Evolutionary conservation across 306 rosid species (phyloP), one percentile per base, ranked within the genome.

Genomic region (Acacia melanoxylon): DNA sequence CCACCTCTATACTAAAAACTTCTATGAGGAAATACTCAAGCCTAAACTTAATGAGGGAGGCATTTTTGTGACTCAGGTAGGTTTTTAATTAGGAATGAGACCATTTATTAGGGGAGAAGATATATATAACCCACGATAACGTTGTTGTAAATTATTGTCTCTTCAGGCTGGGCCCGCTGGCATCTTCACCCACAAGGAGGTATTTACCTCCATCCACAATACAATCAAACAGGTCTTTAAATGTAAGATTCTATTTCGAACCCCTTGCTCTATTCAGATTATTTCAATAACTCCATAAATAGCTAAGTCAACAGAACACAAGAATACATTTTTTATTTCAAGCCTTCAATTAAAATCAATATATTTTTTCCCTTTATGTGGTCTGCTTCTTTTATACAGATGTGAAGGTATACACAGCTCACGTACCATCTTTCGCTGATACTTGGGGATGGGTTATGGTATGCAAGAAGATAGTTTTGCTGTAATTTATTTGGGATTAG

Each of bases 361-460:
- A 37, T 5, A 25, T 58, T 25, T 16, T 65, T 52, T 79, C 68
- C 65, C 24, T 14, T 25, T 3, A 73, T 27, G 52, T 37, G 15
- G 0, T 74, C 27, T 54, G 35, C 35, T 37, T 72, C 66, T 8
- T 48, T 49, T 44, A 2, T 58, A 77, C 85, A 95, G 99, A 95
- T 86, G 99, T 91, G 80, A 83, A 87, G 56, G 97, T 87, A 71
- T 95, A 95, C 83, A 76, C 98, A 8, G 91, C 96, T 84, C 97
- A 95, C 69, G 71, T 95, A 76, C 99, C 99, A 61, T 95, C 98
- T 80, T 95, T 95, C 88, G 99, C 99, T 9, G 99, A 95, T 80
- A 89, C 98, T 63, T 95, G 99, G 99, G 99, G 99, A 80, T 93
- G 98, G 97, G 99, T 95, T 81, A 91, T 95, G 98, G 99, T 93